A percentile compares a stretch with the other conserved stretches of the same genome.
Evolutionary conservation across 1,284 basidiomycete genomes (phyloP).

Genomic region (Anthracocystis panici-leucophaei): DNA sequence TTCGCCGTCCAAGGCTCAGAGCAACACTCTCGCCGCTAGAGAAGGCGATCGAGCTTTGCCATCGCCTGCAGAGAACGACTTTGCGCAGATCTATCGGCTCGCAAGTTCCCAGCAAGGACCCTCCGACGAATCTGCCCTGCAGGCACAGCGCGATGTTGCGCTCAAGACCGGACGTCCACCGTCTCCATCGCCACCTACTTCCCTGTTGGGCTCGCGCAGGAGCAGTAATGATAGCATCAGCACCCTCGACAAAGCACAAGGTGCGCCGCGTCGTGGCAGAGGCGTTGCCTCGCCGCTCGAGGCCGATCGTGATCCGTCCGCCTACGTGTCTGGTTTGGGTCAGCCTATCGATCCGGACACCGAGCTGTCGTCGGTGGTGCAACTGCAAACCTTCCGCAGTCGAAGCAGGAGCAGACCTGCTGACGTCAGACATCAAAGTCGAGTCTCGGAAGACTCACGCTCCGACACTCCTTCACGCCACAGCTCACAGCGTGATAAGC

Average conservation of each 20-base stretch:
- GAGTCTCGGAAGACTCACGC: conserved; percentile 10
- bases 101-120: conserved; percentile 14
- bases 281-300: conserved; percentile 47
- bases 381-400: conserved; percentile 64
- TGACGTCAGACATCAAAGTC: conserved; percentile 6
- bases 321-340: conserved; percentile 65
- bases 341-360: conserved; percentile 65
- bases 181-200: conserved; percentile 41
- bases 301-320: conserved; percentile 51
- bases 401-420: conserved; percentile 55
- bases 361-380: conserved; percentile 65
- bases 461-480: neutral
- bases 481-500: neutral
- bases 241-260: conserved; percentile 6
- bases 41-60: neutral
- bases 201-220: conserved; percentile 36
- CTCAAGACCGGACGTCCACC: conserved; percentile 36
- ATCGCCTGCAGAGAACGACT: conserved; percentile 14
- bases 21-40: neutral
- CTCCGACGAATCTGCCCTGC: conserved; percentile 13
- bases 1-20: conserved; percentile 16
- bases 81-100: conserved; percentile 40
- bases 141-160: conserved; percentile 29
- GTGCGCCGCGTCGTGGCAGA: conserved; percentile 22
- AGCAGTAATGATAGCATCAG: conserved; percentile 46